Base-by-base conservation (phyloP, 768 basidiomycete genomes). In the Rhizopogon rudus region DNA sequence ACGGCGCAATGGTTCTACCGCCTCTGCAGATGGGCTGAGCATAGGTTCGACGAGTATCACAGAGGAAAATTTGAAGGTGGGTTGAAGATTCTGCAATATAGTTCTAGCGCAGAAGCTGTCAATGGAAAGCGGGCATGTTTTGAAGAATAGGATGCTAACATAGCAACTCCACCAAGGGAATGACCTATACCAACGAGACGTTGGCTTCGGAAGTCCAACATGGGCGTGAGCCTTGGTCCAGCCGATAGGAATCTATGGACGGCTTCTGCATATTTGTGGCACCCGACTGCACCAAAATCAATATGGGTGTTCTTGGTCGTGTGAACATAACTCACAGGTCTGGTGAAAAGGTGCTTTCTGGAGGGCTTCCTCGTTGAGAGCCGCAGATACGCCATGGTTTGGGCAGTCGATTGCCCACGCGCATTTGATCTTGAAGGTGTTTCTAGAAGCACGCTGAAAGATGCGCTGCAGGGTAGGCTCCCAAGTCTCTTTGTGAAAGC, bases 401-500 rank as follows among this genome's bases (percentile, higher is more conserved):
- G 86, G 86, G 63, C 85, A 86, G 55, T 88, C 86, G 58, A 88
- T 74, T 39, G 77, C 75, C 84, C 85, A 88, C 17, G 83, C 86
- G 41, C 57, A 70, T 55, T 66, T 68, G 54, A 68, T 53, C 28
- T 61, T 67, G 6, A 54, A 45, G 12, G n/a, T 5, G n/a, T 14
- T n/a, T 1, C 25, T 6, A 33, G 22, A 5, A 54, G 51, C n/a
- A 60, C 2, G 40, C 72, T 64, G 0, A 49, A 86, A 81, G 22
- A 88, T 59, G 13, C 70, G 71, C 22, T 74, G 73, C 13, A 88
- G 59, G 3, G 79, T 76, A 1, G 86, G 83, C 58, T 86, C 83
- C 84, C 83, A 88, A 2, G 80, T 83, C 69, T 88, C 86, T 65
- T 87, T 87, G 71, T 86, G 86, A 61, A 85, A 88, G 65, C 85